phyloP scores from a whole-genome alignment of 2,329 filamentous ascomycete genomes.

The Alternaria incomplexa region DNA sequence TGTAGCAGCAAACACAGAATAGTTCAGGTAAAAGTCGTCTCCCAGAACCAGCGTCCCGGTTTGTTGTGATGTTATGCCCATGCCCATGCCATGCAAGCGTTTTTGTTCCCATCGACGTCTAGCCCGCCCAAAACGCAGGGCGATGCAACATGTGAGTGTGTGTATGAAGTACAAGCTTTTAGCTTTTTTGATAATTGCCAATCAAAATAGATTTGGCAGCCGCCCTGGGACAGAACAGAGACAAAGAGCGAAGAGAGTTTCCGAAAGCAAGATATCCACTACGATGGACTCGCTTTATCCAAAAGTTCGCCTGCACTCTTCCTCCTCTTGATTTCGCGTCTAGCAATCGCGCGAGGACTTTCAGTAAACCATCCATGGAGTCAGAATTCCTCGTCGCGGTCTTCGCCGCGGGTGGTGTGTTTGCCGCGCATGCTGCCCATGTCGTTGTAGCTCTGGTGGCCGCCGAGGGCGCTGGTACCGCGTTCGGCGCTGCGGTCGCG shows the following conservation, averaged over 20 bases:
- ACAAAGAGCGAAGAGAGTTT: background rate
- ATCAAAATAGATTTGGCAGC: no score
- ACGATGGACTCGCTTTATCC: conserved; percentile 8
- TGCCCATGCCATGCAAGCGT: background rate
- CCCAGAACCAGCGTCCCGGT: background rate
- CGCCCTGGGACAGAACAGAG: background rate
- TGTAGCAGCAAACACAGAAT: background rate
- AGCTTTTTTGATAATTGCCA: background rate
- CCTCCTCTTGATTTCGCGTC: conserved; percentile 33
- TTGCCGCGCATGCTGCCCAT: conserved; percentile 3
- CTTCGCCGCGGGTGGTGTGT: background rate
- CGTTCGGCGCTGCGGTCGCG: conserved; percentile 12
- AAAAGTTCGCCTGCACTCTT: conserved; percentile 42
- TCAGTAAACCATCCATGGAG: conserved; percentile 45
- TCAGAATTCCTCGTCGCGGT: conserved; percentile 40
- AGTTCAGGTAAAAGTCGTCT: background rate
- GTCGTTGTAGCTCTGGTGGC: conserved; percentile 16
- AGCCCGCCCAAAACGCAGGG: background rate
- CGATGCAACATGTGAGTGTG: background rate
- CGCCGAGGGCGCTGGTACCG: conserved; percentile 28
- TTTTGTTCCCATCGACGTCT: background rate
- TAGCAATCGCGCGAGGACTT: conserved; percentile 13
- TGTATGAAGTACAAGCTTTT: background rate
- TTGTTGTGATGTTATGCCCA: background rate
- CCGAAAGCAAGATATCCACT: background rate